Base-by-base conservation (phyloP, 2,329 filamentous ascomycete species). In the Diaporthe eres region DNA sequence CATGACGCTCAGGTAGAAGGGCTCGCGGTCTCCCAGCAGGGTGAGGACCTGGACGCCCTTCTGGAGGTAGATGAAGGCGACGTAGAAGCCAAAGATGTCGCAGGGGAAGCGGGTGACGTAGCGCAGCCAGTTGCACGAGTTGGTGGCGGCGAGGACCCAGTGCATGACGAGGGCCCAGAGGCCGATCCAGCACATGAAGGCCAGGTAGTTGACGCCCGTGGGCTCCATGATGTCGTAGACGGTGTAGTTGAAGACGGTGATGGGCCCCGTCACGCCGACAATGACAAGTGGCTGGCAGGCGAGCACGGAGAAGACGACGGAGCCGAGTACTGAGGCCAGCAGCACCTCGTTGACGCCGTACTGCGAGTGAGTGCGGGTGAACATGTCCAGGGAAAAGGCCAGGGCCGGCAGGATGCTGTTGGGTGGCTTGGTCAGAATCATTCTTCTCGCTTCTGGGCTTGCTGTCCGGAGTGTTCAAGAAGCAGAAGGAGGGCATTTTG, bases 21-120 rank as follows among this genome's bases (percentile, higher is more conserved):
- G 90, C 67, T 87, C 88, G 79, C 87, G 84, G 83, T 87, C 81
- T 84, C 94, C 95, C 80, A 97, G 93, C 17, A 93, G 90, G 58
- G 92, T 93, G 28, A 98, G 89, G 19, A 97, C 94, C 84, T 98
- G 94, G 77, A 98, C 93, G 22, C 95, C 95, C 84, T 98, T 98
- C 81, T 98, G 95, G 28, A 98, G 88, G 82, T 98, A 98, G 83
- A 98, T 96, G 82, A 94, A 95, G 74, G 95, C 95, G 65, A 98
- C 95, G 82, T 98, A 98, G 85, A 98, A 97, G 70, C 95, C 95
- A 79, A 98, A 98, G 80, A 96, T 97, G 83, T 98, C 95, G 85
- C 95, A 98, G 34, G 95, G 95, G 82, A 98, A 98, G 19, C 95
- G 90, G 1, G 95, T 98, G 31, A 98, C 95, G 83, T 96, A 98